phyloP scores from a whole-genome alignment of 2,329 filamentous ascomycete genomes.

The Pestalotiopsis sp. region DNA sequence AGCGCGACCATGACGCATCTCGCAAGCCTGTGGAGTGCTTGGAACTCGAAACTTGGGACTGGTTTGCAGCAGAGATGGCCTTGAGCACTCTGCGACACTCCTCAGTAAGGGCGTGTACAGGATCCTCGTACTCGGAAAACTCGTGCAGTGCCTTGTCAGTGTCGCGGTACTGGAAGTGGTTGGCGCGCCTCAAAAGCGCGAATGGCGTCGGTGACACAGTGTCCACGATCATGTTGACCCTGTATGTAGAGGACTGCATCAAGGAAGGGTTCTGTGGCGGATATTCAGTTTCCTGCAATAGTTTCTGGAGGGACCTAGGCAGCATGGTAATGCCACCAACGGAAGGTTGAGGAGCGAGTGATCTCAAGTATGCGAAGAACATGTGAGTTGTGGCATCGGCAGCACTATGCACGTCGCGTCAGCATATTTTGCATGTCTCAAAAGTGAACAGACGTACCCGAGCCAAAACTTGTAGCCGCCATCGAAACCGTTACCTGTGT shows the following conservation, averaged over 20 bases:
- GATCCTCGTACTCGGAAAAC: conserved; percentile 89
- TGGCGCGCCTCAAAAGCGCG: conserved; percentile 83
- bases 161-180: conserved; percentile 93
- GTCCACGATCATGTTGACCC: conserved; percentile 96
- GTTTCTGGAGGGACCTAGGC: conserved; percentile 86
- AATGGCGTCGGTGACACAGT: conserved; percentile 94
- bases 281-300: conserved; percentile 92
- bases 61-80: conserved; percentile 85
- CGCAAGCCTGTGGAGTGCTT: conserved; percentile 73
- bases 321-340: conserved; percentile 81
- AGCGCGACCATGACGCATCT: conserved; percentile 94
- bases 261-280: conserved; percentile 79
- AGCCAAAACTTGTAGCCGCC: conserved; percentile 90
- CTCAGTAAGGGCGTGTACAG: conserved; percentile 83
- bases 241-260: conserved; percentile 79
- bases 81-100: conserved; percentile 91
- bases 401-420: conserved; percentile 57
- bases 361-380: conserved; percentile 96
- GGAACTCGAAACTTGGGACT: conserved; percentile 73
- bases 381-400: conserved; percentile 95
- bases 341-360: conserved; percentile 78
- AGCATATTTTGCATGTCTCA: conserved; percentile 11
- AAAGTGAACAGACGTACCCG: conserved; percentile 53
- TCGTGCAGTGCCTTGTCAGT: conserved; percentile 82
- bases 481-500: conserved; percentile 89